Base-by-base conservation (phyloP, 352 stramenopile species). In the Globisporangium cylindrosporum region DNA sequence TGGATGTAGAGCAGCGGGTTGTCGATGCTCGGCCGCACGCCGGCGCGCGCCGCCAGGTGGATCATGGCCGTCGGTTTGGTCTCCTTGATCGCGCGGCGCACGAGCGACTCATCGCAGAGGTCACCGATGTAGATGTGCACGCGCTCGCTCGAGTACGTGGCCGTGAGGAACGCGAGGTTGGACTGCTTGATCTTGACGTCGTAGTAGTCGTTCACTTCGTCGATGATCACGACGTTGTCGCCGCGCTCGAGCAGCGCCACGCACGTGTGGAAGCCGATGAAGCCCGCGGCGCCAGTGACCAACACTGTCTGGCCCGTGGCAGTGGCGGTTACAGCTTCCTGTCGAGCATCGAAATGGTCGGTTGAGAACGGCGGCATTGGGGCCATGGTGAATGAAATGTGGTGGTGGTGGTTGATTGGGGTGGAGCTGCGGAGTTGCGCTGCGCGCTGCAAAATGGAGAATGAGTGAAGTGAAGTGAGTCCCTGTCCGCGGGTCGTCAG, bases 201-300 rank as follows among this genome's bases (percentile, higher is more conserved):
- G 77, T 99, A 99, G 79, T 99, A 99, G 73, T 99, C 95, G 76
- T 99, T 99, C 59, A 99, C 82, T 81, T 99, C 97, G 73, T 99
- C 98, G 25, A 99, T 83, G 58, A 98, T 90, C 2, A 99, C 91
- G 32, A 99, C 97, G 62, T 93, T 77, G 65, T 98, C 90, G 41
- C 91, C 92, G 32, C 93, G 85, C 4, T 80, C 75, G 4, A 98
- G 81, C 36, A 98, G 80, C 43, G 81, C 76, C 67, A 96, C 87
- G 57, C 92, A 93, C 7, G 98, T 98, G 84, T 99, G 93, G 72
- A 94, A 98, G 25, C 97, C 97, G 66, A 99, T 98, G 75, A 99
- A 99, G n/a, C 97, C 97, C 5, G 97, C 94, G 27, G 90, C 97
- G 34, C 97, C 97, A 3, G 97, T 99, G 38, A 99, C 86, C 4